Evolutionary conservation across 352 stramenopile species (phyloP).

Genomic region (Aphanomyces cochlioides): DNA sequence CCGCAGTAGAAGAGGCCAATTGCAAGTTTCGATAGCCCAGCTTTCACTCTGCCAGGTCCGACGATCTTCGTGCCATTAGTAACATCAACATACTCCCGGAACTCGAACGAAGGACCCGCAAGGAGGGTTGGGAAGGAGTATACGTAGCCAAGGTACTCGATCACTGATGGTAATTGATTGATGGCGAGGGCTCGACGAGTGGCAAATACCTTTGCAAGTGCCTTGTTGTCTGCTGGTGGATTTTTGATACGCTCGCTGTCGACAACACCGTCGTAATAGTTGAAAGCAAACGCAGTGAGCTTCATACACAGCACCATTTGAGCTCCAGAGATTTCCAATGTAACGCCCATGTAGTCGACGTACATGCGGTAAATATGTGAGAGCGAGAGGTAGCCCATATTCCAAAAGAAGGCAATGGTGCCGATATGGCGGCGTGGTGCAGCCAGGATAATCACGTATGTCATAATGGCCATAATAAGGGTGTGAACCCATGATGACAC

Average conservation of each 20-base stretch:
- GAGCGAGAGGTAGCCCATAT: slow-evolving; percentile 90
- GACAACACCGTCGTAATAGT: slow-evolving; percentile 92
- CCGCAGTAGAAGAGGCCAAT: slow-evolving; percentile 62
- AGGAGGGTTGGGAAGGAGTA: slow-evolving; percentile 96
- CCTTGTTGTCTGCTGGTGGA: slow-evolving; percentile 24
- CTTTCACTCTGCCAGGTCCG: slow-evolving; percentile 44
- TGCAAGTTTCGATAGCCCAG: slow-evolving; percentile 73
- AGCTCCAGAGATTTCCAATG: slow-evolving; percentile 75
- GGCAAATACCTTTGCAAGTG: slow-evolving; percentile 20
- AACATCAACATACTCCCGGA: slow-evolving; percentile 88
- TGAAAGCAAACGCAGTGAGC: slow-evolving; percentile 97
- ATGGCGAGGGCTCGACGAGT: slow-evolving; percentile 63
- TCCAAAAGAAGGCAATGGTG: slow-evolving; percentile 90
- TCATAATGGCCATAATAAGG: slow-evolving; percentile 84
- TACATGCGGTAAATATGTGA: slow-evolving; percentile 94
- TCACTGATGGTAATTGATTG: slow-evolving; percentile 73
- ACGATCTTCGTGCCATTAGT: slow-evolving; percentile 62
- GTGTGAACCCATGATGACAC: slow-evolving; percentile 92
- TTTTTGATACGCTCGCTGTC: slow-evolving; percentile 39
- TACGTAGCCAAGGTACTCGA: slow-evolving; percentile 96
- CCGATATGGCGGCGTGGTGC: slow-evolving; percentile 50
- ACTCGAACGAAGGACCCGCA: slow-evolving; percentile 93
- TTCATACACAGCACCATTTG: slow-evolving; percentile 97
- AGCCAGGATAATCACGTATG: slow-evolving; percentile 86
- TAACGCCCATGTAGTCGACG: slow-evolving; percentile 94